These are phyloP conservation scores for Ceriops decandra DNA, from an alignment of 345 rosid species.

Conservation along the genomic window DNA sequence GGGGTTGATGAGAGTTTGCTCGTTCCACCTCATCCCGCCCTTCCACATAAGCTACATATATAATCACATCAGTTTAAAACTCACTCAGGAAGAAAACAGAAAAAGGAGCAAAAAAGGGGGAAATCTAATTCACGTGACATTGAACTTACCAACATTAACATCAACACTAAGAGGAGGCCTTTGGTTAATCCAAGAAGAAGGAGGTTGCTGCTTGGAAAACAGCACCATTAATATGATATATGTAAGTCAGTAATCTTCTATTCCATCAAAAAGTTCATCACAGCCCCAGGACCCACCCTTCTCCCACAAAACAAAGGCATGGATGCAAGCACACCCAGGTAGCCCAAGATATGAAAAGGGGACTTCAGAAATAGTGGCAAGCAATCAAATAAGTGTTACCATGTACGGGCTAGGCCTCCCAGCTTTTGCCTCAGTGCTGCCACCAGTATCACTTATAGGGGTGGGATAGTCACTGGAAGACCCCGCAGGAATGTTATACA, in stretches of 20 bases:
- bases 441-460: slow-evolving; percentile 60
- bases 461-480: slow-evolving; percentile 72
- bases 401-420: slow-evolving; percentile 80
- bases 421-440: slow-evolving; percentile 51
- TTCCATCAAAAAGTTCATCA: too few species aligned
- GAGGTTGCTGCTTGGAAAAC: slow-evolving; percentile 56
- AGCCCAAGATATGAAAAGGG: background rate
- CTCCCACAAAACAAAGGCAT: background rate
- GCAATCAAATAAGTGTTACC: slow-evolving; percentile 39
- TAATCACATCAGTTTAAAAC: slow-evolving; percentile 17
- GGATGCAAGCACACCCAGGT: background rate
- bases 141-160: slow-evolving; percentile 91
- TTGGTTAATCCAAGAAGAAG: slow-evolving; percentile 83
- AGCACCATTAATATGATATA: background rate
- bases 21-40: slow-evolving; percentile 86
- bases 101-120: background rate
- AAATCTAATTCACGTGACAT: slow-evolving; percentile 3
- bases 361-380: background rate
- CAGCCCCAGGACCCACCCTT: background rate
- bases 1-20: slow-evolving; percentile 64
- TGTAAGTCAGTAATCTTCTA: too few species aligned
- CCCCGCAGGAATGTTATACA: slow-evolving; percentile 91
- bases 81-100: slow-evolving; percentile 8
- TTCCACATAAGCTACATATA: slow-evolving; percentile 76
- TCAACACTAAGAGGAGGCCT: slow-evolving; percentile 68